These are phyloP conservation scores for Zychaea mexicana DNA, from an alignment of 371 early-diverging fungal species.

Conservation along the genomic window DNA sequence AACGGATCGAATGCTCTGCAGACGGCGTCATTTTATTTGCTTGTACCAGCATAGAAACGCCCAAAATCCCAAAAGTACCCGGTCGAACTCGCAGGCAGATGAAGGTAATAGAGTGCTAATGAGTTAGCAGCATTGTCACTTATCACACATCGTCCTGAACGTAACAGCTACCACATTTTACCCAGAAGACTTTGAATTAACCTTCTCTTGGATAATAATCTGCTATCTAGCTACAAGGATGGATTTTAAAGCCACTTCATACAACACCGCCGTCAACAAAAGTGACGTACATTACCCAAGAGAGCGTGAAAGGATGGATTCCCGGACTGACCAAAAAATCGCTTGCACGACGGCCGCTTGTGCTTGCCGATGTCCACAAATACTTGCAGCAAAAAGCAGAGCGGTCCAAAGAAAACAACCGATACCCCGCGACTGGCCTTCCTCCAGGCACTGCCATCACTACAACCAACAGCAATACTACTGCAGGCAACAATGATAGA, in stretches of 20 bases:
- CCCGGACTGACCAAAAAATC: slow-evolving; percentile 68
- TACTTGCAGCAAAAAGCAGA: slow-evolving; percentile 66
- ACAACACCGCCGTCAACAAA: slow-evolving; percentile 61
- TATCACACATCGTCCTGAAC: too few relatives aligned
- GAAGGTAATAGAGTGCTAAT: slow-evolving; percentile 41
- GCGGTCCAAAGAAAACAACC: slow-evolving; percentile 22
- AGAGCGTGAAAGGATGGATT: slow-evolving; percentile 57
- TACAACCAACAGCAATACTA: neutral
- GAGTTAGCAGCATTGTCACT: too few relatives aligned
- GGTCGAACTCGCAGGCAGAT: slow-evolving; percentile 60
- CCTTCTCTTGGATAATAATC: too few relatives aligned
- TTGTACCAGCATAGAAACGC: slow-evolving; percentile 64
- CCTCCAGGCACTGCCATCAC: neutral
- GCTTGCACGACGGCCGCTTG: slow-evolving; percentile 63
- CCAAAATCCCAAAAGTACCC: slow-evolving; percentile 57
- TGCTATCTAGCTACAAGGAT: slow-evolving; percentile 49
- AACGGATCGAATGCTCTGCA: slow-evolving; percentile 59
- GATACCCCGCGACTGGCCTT: neutral
- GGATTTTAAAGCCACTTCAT: slow-evolving; percentile 61
- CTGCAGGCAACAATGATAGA: neutral
- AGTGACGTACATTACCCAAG: slow-evolving; percentile 59
- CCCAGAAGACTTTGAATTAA: too few relatives aligned
- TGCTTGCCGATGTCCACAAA: slow-evolving; percentile 59
- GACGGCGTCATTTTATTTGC: slow-evolving; percentile 68
- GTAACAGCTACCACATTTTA: too few relatives aligned